These are phyloP conservation scores for maize (Zea mays) DNA, from an alignment of 176 grass and related monocot genomes.

Conservation along the genomic window DNA sequence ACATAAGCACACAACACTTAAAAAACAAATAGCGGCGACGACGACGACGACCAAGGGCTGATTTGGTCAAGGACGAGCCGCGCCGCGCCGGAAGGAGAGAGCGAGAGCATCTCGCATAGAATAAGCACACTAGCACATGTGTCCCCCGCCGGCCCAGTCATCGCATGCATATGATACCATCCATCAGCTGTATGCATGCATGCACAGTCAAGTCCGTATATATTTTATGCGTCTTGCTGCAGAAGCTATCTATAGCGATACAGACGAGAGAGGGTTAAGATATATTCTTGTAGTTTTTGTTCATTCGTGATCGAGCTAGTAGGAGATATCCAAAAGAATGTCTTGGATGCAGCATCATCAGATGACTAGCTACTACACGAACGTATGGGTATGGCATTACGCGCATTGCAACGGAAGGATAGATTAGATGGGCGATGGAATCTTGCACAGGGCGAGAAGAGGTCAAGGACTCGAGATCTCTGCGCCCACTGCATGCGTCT, in stretches of 20 bases:
- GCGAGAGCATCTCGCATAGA: constrained; percentile 40
- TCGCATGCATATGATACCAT: background rate
- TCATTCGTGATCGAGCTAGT: background rate
- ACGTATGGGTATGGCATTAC: background rate
- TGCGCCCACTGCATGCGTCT: background rate
- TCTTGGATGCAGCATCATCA: background rate
- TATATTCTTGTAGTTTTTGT: background rate
- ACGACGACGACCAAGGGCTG: constrained; percentile 3
- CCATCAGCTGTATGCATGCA: background rate
- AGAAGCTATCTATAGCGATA: background rate
- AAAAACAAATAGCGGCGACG: background rate
- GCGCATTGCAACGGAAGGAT: background rate
- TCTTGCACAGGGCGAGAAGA: constrained; percentile 46
- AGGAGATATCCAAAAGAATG: constrained; percentile 35
- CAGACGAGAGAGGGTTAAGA: background rate
- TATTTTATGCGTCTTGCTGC: constrained; percentile 7
- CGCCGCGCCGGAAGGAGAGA: constrained; percentile 14
- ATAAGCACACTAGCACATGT: constrained; percentile 41
- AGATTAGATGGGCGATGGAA: constrained; percentile 22
- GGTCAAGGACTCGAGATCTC: constrained; percentile 51
- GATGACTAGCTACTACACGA: no score
- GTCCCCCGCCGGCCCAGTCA: background rate
- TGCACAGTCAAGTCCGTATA: background rate
- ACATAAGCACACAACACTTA: background rate
- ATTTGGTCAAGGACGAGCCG: constrained; percentile 45